Conservation (phyloP, 306 rosid genomes). For the Quercus wislizeni region DNA sequence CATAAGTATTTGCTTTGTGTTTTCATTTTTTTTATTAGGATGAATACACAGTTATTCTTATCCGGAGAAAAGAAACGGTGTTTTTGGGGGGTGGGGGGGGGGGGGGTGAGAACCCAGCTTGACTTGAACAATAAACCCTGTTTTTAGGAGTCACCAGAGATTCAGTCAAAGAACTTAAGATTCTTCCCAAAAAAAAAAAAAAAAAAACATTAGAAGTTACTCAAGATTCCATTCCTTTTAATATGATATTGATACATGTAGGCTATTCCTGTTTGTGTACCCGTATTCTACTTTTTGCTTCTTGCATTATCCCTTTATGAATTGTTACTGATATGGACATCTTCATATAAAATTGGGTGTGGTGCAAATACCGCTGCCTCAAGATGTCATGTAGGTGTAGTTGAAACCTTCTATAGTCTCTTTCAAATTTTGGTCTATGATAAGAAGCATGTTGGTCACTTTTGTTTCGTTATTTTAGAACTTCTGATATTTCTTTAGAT, state of each 20-base stretch:
- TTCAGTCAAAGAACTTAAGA: too few relatives aligned
- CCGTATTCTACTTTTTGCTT: not conserved
- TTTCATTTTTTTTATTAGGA: too few relatives aligned
- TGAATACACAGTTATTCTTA: too few relatives aligned
- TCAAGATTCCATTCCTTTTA: not conserved
- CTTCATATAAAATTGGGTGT: not conserved
- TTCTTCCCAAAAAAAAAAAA: too few relatives aligned
- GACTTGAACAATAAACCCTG: too few relatives aligned
- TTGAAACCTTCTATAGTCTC: not conserved
- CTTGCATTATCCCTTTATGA: not conserved
- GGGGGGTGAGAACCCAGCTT: too few relatives aligned
- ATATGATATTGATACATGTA: not conserved
- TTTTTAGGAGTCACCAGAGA: too few relatives aligned
- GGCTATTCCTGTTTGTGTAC: not conserved
- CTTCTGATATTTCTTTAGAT: not conserved
- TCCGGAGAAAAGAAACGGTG: too few relatives aligned
- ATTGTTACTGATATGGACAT: not conserved
- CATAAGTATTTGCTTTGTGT: not conserved
- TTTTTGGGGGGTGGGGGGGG: too few relatives aligned
- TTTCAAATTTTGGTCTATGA: not conserved
- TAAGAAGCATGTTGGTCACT: not conserved
- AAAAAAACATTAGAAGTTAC: not conserved
- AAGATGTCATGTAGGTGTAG: not conserved
- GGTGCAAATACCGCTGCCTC: not conserved
- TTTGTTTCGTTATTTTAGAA: not conserved